These are phyloP conservation scores for Leccinum angustisporum DNA, from an alignment of 1,284 basidiomycete species.

Conservation along the genomic window DNA sequence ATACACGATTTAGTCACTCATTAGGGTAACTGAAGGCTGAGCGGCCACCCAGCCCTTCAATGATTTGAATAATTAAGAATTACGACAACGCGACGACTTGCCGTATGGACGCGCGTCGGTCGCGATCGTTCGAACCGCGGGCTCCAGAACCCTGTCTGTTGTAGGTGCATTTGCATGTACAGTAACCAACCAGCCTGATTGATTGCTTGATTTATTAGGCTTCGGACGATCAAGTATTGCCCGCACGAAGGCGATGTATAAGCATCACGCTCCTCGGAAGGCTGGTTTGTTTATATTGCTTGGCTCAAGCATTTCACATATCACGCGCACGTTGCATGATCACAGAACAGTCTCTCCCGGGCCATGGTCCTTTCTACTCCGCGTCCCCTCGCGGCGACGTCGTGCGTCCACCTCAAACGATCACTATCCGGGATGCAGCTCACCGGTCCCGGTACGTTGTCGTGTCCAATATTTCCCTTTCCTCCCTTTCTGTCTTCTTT, in stretches of 20 bases:
- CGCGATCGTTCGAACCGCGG: neutral
- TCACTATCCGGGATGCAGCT: neutral
- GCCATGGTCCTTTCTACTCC: neutral
- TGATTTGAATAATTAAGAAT: neutral
- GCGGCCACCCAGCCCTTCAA: neutral
- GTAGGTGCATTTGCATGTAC: neutral
- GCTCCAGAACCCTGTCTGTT: neutral
- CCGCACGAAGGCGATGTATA: neutral
- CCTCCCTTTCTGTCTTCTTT: neutral
- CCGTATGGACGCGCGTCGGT: neutral
- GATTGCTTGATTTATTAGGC: neutral
- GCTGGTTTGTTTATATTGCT: neutral
- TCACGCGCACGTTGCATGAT: neutral
- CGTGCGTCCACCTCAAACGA: neutral
- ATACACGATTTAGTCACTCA: neutral
- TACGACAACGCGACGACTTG: neutral
- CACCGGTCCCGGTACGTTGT: neutral
- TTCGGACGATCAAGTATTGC: conserved; percentile 1
- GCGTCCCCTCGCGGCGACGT: conserved; percentile 10
- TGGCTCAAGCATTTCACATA: neutral
- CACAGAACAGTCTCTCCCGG: neutral
- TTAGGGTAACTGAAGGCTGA: neutral
- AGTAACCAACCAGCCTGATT: neutral
- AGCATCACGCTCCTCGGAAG: neutral
- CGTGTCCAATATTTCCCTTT: neutral